Evolutionary conservation across 2,329 filamentous ascomycete species (phyloP).

Genomic region (Mycocentrospora acerina): DNA sequence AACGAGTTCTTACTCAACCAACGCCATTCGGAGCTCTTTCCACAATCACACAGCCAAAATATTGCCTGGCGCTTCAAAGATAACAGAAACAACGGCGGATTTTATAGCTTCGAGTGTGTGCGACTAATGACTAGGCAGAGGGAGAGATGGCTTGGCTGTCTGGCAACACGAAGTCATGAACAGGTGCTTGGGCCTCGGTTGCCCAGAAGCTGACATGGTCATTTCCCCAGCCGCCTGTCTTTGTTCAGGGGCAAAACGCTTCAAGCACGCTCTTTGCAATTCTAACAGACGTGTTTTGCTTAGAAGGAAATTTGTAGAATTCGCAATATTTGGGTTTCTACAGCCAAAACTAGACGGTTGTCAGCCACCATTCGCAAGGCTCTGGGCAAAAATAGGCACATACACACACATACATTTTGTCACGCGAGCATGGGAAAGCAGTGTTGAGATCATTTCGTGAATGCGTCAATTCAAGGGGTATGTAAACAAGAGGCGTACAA

Average conservation of each 20-base stretch:
- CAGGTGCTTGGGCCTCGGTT: constrained; percentile 3
- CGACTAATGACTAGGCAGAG: no score
- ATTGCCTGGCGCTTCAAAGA: no score
- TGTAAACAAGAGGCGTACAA: constrained; percentile 24
- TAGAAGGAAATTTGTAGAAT: no score
- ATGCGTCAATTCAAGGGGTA: constrained; percentile 11
- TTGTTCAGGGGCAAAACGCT: constrained; percentile 5
- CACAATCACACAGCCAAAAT: no score
- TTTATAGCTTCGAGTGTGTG: no score
- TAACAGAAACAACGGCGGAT: no score
- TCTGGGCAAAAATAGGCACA: background rate
- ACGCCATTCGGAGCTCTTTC: no score
- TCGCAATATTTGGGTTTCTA: background rate
- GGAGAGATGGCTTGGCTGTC: no score
- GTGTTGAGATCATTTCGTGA: constrained; percentile 13
- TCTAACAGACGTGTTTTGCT: background rate
- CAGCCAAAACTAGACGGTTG: background rate
- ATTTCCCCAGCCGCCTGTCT: constrained; percentile 10
- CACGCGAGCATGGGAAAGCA: constrained; percentile 4
- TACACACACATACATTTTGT: constrained; percentile 3
- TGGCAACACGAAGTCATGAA: no score
- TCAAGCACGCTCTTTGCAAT: constrained; percentile 1
- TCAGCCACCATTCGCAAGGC: no score
- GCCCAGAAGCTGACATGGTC: constrained; percentile 4
- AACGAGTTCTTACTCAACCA: no score